These are phyloP conservation scores for Ligustrum vulgare DNA, from an alignment of 257 asterid species.

Conservation along the genomic window DNA sequence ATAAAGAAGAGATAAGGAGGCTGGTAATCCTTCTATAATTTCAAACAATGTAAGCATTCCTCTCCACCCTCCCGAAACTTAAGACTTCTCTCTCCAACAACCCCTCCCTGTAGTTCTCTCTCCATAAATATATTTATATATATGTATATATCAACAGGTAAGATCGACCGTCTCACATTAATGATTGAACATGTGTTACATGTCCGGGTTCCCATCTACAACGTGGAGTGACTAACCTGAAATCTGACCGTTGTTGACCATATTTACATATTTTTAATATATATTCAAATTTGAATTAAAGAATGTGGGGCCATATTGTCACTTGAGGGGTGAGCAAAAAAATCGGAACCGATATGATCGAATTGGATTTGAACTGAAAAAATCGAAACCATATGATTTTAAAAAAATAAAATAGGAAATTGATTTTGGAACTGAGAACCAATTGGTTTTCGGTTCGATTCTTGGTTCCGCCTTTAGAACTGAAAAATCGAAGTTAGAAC, in stretches of 20 bases:
- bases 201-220: conserved; percentile 16
- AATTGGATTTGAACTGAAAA: too few relatives aligned
- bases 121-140: neutral
- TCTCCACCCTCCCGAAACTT: conserved; percentile 38
- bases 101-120: conserved; percentile 33
- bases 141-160: neutral
- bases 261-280: too few relatives aligned
- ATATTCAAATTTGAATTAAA: too few relatives aligned
- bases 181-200: conserved; percentile 33
- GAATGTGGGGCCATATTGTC: too few relatives aligned
- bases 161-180: conserved; percentile 19
- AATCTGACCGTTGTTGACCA: neutral
- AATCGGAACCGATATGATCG: too few relatives aligned
- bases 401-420: too few relatives aligned
- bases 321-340: too few relatives aligned
- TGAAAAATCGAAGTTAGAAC: too few relatives aligned
- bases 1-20: conserved; percentile 32
- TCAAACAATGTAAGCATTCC: conserved; percentile 50
- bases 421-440: too few relatives aligned
- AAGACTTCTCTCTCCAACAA: conserved; percentile 30
- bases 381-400: too few relatives aligned
- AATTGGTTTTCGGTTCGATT: too few relatives aligned
- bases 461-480: too few relatives aligned
- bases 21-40: conserved; percentile 43
- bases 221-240: conserved; percentile 12